Evolutionary conservation across 148 eudicot genomes (phyloP).

Genomic region (Nepenthes mirabilis): DNA sequence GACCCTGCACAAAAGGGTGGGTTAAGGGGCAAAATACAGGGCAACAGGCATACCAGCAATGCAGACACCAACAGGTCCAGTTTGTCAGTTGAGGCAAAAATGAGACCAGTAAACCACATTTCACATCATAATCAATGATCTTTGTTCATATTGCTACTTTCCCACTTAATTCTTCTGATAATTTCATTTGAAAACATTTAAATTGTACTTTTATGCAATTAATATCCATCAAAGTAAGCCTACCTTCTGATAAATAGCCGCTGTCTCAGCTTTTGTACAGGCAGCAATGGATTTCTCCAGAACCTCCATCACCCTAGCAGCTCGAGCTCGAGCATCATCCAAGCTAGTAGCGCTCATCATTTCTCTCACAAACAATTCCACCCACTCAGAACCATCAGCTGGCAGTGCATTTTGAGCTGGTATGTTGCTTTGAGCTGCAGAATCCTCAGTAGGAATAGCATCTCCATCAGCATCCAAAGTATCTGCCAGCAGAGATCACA

Average conservation of each 20-base stretch:
- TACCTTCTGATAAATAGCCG: constrained; percentile 44
- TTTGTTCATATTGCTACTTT: too few species aligned
- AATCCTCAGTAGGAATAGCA: constrained; percentile 16
- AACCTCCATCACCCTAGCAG: constrained; percentile 46
- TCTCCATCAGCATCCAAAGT: constrained; percentile 18
- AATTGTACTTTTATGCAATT: not conserved
- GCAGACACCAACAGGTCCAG: too few species aligned
- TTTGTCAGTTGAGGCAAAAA: too few species aligned
- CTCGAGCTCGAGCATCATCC: constrained; percentile 67
- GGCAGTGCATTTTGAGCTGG: constrained; percentile 25
- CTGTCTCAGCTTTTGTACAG: constrained; percentile 28
- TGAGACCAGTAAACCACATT: too few species aligned
- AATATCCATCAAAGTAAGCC: not conserved
- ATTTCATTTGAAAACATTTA: not conserved
- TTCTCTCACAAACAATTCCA: constrained; percentile 61
- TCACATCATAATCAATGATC: too few species aligned
- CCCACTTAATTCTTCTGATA: too few species aligned
- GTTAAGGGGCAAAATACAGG: too few species aligned
- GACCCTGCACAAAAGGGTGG: too few species aligned
- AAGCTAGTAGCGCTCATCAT: constrained; percentile 54
- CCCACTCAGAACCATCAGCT: constrained; percentile 66
- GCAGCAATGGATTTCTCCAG: constrained; percentile 50
- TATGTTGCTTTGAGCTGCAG: constrained; percentile 18
- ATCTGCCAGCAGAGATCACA: constrained; percentile 11
- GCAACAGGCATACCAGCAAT: too few species aligned